A percentile compares a stretch with the other conserved stretches of the same genome.
These are phyloP conservation scores for Rhamnella rubrinervis DNA, from an alignment of 331 rosid species.

Conservation along the genomic window DNA sequence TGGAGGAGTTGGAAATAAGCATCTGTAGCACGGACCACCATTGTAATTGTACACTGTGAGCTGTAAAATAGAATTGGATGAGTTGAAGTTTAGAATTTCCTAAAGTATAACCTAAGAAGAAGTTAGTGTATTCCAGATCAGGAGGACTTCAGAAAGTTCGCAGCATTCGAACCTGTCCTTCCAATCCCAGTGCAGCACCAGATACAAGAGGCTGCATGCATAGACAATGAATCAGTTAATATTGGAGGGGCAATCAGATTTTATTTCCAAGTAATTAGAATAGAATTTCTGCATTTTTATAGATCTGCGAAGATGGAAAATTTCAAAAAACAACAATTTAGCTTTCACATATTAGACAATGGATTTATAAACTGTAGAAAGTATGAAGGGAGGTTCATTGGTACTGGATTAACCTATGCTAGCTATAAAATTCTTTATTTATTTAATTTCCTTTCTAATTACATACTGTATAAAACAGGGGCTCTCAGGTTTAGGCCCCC, in stretches of 20 bases:
- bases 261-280: background rate
- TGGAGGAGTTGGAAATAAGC: constrained; percentile 92
- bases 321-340: no score
- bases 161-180: constrained; percentile 75
- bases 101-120: background rate
- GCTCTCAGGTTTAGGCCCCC: no score
- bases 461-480: no score
- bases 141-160: constrained; percentile 8
- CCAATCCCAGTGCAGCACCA: constrained; percentile 96
- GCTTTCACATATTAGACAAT: background rate
- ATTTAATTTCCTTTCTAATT: no score
- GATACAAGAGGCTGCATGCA: constrained; percentile 91
- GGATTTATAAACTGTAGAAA: background rate
- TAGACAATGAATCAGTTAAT: constrained; percentile 32
- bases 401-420: background rate
- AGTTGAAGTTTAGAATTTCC: background rate
- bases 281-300: no score
- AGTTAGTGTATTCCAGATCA: background rate
- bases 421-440: background rate
- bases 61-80: constrained; percentile 36
- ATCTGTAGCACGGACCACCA: constrained; percentile 90
- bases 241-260: background rate
- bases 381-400: background rate
- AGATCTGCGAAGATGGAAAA: no score
- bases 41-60: constrained; percentile 84